Percentiles rank a stretch among this genome's conserved stretches.
These are phyloP conservation scores for Trichoderma reesei DNA, from an alignment of 495 filamentous ascomycete genomes.

Conservation along the genomic window DNA sequence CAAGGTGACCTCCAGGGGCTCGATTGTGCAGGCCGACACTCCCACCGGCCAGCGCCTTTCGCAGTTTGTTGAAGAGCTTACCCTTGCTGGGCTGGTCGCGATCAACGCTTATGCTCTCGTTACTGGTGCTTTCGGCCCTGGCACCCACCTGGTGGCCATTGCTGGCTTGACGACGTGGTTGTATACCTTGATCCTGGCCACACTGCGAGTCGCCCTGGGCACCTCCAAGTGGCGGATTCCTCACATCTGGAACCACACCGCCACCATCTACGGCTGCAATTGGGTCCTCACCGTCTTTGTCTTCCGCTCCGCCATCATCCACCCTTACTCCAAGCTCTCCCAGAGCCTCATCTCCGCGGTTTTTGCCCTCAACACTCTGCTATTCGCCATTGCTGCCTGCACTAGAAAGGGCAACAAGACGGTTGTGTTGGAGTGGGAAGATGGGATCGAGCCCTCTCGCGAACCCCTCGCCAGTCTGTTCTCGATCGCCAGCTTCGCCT, in stretches of 20 bases:
- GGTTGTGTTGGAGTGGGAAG: conserved; percentile 77
- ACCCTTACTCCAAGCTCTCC: conserved; percentile 54
- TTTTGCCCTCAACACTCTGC: conserved; percentile 62
- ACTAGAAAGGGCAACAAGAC: conserved; percentile 89
- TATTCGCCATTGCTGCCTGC: conserved; percentile 64
- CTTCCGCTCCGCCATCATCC: conserved; percentile 79
- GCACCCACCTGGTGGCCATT: conserved; percentile 45
- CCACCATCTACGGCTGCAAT: conserved; percentile 70
- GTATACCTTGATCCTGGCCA: conserved; percentile 70
- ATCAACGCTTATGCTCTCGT: conserved; percentile 54
- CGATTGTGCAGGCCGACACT: conserved; percentile 63
- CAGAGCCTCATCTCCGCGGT: conserved; percentile 54
- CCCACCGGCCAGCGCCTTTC: conserved; percentile 63
- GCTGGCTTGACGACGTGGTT: conserved; percentile 62
- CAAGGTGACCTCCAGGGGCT: conserved; percentile 51
- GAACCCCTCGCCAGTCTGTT: conserved; percentile 82
- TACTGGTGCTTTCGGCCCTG: conserved; percentile 22
- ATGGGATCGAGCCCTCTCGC: conserved; percentile 69
- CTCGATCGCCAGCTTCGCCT: conserved; percentile 78
- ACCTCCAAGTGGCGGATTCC: conserved; percentile 57
- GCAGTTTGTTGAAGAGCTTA: conserved; percentile 62
- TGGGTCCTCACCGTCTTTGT: conserved; percentile 68
- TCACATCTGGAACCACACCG: conserved; percentile 86
- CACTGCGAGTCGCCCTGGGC: conserved; percentile 62
- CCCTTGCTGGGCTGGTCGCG: conserved; percentile 59